Evolutionary conservation across 345 rosid species (phyloP), one percentile per base, ranked within the genome.

Genomic region (Moricandia arvensis): DNA sequence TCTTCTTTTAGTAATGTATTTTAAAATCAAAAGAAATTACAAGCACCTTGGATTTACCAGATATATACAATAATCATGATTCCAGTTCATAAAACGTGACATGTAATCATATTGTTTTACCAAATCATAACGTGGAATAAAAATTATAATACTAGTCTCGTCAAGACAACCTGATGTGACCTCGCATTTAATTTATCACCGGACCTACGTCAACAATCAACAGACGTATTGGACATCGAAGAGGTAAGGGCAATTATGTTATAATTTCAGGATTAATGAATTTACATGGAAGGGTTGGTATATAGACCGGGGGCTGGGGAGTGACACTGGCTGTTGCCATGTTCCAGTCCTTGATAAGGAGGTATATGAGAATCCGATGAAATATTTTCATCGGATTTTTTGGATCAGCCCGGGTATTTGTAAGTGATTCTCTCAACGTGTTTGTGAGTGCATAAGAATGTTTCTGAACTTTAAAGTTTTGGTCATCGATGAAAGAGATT

Each of bases 1-100:
- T 65, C 71, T 74, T 57, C 27, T 38, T 74, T 65, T 55, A 64
- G 71, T 29, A 27, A 16, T 29, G 58, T 65, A 57, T 41, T 57
- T 16, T 9, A 35, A 21, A 64, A 38, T 3, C 10, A 38, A 41
- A 55, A 21, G 12, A 65, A 59, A 29, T 34, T 35, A 3, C 15
- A 51, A 57, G 45, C 59, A 0, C 17, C 57, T 47, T 17, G 45
- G 24, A 65, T 54, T 74, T 74, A 41, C 72, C 71, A 66, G 41
- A 66, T 41, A 66, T 74, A 65, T 45, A 65, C 15, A 21, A 16
- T 54, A 53, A n/a, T 47, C 54, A 47, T 47, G 54, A 47, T 47
- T 15, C 54, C 18, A 16, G 13, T 47, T 18, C 8, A 15, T 47
- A 8, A 2, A 49, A 15, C 24, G 6, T 49, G 55, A 49, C 24